These are phyloP conservation scores for Ogataea nonfermentans DNA, from an alignment of 805 yeast species.

Conservation along the genomic window DNA sequence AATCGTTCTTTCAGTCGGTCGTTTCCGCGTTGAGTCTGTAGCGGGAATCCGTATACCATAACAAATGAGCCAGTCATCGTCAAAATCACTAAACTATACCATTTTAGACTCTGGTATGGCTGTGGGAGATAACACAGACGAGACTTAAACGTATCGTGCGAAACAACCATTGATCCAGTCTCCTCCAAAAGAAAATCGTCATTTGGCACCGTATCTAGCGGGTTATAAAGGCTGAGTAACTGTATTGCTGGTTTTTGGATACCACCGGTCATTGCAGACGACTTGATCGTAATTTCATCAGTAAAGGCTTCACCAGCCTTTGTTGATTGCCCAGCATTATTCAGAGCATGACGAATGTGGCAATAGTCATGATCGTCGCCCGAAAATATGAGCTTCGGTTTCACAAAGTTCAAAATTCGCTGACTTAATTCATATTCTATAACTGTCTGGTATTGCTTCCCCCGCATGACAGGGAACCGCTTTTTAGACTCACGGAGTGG, in stretches of 20 bases:
- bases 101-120: constrained; percentile 23
- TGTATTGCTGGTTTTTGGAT: constrained; percentile 84
- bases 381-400: constrained; percentile 72
- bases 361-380: constrained; percentile 99
- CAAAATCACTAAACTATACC: constrained; percentile 17
- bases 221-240: constrained; percentile 58
- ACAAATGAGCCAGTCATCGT: constrained; percentile 20
- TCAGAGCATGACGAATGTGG: constrained; percentile 56
- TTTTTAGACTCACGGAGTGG: constrained; percentile 64
- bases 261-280: constrained; percentile 93
- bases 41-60: constrained; percentile 19
- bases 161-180: constrained; percentile 22
- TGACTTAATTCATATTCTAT: constrained; percentile 58
- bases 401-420: constrained; percentile 51
- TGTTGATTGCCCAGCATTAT: constrained; percentile 1
- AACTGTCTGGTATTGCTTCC: constrained; percentile 87
- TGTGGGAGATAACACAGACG: constrained; percentile 33
- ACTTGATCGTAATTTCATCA: constrained; percentile 79
- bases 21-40: constrained; percentile 10
- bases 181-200: constrained; percentile 14
- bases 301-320: constrained; percentile 13
- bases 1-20: constrained; percentile 2
- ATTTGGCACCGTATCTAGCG: constrained; percentile 11
- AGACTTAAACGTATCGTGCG: constrained; percentile 28
- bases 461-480: constrained; percentile 67